Evolutionary conservation across 805 yeast genomes (phyloP).

Genomic region (Yarrowia sp.): DNA sequence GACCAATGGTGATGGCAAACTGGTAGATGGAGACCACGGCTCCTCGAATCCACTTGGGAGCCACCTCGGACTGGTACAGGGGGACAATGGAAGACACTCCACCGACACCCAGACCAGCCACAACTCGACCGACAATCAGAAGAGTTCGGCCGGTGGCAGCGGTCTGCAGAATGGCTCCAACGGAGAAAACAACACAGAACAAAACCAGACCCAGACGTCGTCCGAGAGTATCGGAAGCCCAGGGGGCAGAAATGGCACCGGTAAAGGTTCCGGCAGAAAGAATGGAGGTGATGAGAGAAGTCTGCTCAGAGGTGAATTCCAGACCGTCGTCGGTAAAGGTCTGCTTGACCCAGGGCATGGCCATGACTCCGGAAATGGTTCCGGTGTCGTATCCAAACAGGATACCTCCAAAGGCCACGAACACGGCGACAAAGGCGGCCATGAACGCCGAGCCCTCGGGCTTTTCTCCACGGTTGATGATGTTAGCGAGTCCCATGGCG

Average conservation of each 20-base stretch:
- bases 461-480: slow-evolving; percentile 40
- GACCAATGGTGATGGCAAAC: slow-evolving; percentile 74
- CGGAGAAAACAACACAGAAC: slow-evolving; percentile 66
- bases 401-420: slow-evolving; percentile 92
- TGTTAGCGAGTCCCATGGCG: slow-evolving; percentile 19
- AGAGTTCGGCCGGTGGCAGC: slow-evolving; percentile 58
- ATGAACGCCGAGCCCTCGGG: slow-evolving; percentile 57
- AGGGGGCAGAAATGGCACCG: slow-evolving; percentile 67
- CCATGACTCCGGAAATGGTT: slow-evolving; percentile 75
- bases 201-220: slow-evolving; percentile 70
- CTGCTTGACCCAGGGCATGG: slow-evolving; percentile 70
- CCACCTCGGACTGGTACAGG: slow-evolving; percentile 75
- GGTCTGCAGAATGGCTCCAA: slow-evolving; percentile 77
- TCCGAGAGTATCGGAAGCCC: slow-evolving; percentile 74
- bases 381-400: slow-evolving; percentile 92
- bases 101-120: slow-evolving; percentile 82
- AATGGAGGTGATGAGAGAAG: slow-evolving; percentile 78
- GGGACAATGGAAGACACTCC: slow-evolving; percentile 77
- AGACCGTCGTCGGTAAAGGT: slow-evolving; percentile 57
- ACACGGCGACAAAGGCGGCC: slow-evolving; percentile 75
- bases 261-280: slow-evolving; percentile 80
- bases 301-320: slow-evolving; percentile 64
- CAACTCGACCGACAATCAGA: slow-evolving; percentile 73
- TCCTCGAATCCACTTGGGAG: slow-evolving; percentile 81
- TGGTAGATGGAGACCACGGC: slow-evolving; percentile 79